Conservation (phyloP, 2,329 filamentous ascomycete genomes). For the Calonectria pseudoreteaudii region DNA sequence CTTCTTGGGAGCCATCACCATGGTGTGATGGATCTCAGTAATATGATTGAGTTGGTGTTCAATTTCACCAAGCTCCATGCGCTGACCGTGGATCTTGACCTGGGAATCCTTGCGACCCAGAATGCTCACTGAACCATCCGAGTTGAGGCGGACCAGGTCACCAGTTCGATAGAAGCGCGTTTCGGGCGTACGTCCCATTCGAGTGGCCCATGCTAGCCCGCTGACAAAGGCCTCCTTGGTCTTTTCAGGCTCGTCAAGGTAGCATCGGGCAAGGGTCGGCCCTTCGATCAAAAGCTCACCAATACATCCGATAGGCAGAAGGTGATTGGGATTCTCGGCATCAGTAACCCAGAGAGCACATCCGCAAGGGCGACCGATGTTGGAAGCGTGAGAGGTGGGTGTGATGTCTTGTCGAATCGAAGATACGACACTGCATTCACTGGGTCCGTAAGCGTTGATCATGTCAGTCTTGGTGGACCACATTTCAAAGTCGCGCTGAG, state of each 20-base stretch:
- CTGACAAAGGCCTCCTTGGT: not conserved
- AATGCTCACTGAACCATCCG: conserved; percentile 54
- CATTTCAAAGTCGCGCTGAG: not conserved
- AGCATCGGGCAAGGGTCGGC: not conserved
- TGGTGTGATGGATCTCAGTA: conserved; percentile 63
- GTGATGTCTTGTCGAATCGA: not conserved
- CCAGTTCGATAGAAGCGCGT: conserved; percentile 57
- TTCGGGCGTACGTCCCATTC: not conserved
- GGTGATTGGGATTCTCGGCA: not conserved
- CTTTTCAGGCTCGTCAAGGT: not conserved
- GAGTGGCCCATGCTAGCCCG: not conserved
- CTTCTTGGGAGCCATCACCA: conserved; percentile 51
- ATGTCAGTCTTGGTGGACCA: not conserved
- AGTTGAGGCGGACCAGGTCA: conserved; percentile 57
- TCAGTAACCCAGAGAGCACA: not conserved
- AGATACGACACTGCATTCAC: not conserved
- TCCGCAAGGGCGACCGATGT: not conserved
- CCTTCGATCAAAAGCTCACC: not conserved
- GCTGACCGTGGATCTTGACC: conserved; percentile 56
- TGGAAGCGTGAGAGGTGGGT: not conserved
- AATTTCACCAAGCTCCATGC: conserved; percentile 59
- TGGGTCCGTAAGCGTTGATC: not conserved
- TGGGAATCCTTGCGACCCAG: conserved; percentile 61
- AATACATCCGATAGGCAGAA: not conserved
- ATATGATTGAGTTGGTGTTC: conserved; percentile 62